phyloP scores from a whole-genome alignment of 1,284 basidiomycete genomes.

The Schizophyllum amplum region DNA sequence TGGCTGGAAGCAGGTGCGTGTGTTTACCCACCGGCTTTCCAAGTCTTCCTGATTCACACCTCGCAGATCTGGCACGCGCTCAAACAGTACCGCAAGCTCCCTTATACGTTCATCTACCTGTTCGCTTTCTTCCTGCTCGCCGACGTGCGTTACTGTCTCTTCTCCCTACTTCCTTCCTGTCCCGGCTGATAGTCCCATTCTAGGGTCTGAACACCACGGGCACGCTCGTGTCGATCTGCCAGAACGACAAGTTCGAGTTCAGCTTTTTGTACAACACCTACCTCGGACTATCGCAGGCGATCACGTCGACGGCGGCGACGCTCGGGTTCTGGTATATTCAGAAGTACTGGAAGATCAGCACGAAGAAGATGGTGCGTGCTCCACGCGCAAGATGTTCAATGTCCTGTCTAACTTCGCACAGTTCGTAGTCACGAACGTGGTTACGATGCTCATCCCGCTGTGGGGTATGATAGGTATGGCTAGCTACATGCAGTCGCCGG shows the following conservation, averaged over 20 bases:
- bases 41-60: background rate
- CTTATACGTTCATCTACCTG: conserved; percentile 71
- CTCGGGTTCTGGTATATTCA: conserved; percentile 79
- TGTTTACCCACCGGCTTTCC: conserved; percentile 15
- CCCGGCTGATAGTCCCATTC: conserved; percentile 49
- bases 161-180: conserved; percentile 18
- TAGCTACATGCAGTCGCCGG: background rate
- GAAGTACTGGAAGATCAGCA: conserved; percentile 63
- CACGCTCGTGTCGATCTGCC: conserved; percentile 45
- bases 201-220: conserved; percentile 75
- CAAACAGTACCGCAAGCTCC: conserved; percentile 64
- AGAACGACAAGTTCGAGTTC: conserved; percentile 47
- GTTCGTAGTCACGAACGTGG: conserved; percentile 72
- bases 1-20: conserved; percentile 82
- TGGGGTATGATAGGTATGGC: conserved; percentile 59
- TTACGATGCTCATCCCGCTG: conserved; percentile 69
- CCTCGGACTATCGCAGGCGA: conserved; percentile 64
- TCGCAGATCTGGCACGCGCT: conserved; percentile 68
- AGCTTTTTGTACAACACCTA: conserved; percentile 70
- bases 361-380: conserved; percentile 62
- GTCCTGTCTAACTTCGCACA: conserved; percentile 18
- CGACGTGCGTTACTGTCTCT: conserved; percentile 37
- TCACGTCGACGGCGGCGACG: conserved; percentile 65
- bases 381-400: background rate
- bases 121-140: conserved; percentile 72